Percentiles rank a stretch among this genome's conserved stretches.
Evolutionary conservation across 345 rosid genomes (phyloP).

Genomic region (Eucalyptus cloeziana): DNA sequence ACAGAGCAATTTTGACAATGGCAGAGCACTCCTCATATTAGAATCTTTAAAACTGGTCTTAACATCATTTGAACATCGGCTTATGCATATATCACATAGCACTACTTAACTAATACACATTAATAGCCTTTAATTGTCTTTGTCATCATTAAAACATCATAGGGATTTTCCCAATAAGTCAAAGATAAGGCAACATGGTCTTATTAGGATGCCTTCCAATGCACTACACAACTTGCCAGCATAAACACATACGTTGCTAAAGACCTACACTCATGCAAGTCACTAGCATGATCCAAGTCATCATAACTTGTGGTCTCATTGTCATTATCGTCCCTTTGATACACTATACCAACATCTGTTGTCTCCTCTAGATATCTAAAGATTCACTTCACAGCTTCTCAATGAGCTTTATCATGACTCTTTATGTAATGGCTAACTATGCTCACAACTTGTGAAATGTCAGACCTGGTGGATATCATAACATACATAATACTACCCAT

Average conservation of each 20-base stretch:
- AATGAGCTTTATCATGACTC: not conserved
- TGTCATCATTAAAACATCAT: too few species aligned
- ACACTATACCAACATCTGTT: not conserved
- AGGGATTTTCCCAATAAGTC: too few species aligned
- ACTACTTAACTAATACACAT: too few species aligned
- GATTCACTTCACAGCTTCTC: not conserved
- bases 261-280: not conserved
- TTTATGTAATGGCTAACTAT: not conserved
- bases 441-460: not conserved
- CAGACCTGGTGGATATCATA: not conserved
- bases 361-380: not conserved
- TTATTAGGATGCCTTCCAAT: not conserved
- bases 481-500: not conserved
- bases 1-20: too few species aligned
- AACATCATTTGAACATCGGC: accelerated
- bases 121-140: too few species aligned
- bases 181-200: not conserved
- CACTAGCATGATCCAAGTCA: not conserved
- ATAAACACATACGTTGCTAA: not conserved
- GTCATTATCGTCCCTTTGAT: not conserved
- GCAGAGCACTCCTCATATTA: too few species aligned
- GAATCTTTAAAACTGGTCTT: too few species aligned
- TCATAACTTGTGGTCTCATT: not conserved
- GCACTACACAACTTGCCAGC: not conserved
- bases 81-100: too few species aligned